Base-by-base conservation (phyloP, 352 stramenopile species). In the Globisporangium spinosum region DNA sequence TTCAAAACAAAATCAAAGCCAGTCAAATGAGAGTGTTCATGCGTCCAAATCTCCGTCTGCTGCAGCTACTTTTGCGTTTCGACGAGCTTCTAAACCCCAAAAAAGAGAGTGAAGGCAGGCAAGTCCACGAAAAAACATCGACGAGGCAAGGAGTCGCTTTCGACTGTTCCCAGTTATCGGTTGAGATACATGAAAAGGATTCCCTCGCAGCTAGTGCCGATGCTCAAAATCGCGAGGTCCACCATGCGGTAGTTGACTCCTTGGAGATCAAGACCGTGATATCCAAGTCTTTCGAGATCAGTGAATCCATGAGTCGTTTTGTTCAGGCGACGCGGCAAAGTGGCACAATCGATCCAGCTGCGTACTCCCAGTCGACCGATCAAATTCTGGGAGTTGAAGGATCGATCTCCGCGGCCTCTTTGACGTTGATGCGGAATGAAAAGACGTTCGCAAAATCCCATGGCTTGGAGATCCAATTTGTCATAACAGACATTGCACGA, bases 211-310 rank as follows among this genome's bases (percentile, higher is more conserved):
- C 3, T 5, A 9, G 12, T 3, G 23, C 4, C 43, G 58, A 53
- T 35, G 40, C 10, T 40, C 38, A 20, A 3, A 38, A 4, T 2
- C 22, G 32, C 13, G 29, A 58, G 9, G n/a, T 55, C 2, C 34
- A 20, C 8, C 17, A 51, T 27, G 55, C 35, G 43, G 47, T 69
- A 2, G 43, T 87, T 4, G 40, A 67, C 3, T 70, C 70, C 0
- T 68, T 91, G 32, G 60, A 67, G 9, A 40, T 86, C 8, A 82
- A 87, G 35, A 71, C 80, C n/a, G 83, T 75, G 9, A 67, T 87
- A 13, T 65, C 55, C 1, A 89, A 73, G 22, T 59, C 69, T 8
- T 71, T 65, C n/a, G 74, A 85, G 58, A 73, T 85, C 29, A 80
- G 58, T 3, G 75, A 88, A 1, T 58, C 70, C 0, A 60, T 89